These are phyloP conservation scores for Alternaria tenuissima DNA, from an alignment of 2,329 filamentous ascomycete species.

Conservation along the genomic window DNA sequence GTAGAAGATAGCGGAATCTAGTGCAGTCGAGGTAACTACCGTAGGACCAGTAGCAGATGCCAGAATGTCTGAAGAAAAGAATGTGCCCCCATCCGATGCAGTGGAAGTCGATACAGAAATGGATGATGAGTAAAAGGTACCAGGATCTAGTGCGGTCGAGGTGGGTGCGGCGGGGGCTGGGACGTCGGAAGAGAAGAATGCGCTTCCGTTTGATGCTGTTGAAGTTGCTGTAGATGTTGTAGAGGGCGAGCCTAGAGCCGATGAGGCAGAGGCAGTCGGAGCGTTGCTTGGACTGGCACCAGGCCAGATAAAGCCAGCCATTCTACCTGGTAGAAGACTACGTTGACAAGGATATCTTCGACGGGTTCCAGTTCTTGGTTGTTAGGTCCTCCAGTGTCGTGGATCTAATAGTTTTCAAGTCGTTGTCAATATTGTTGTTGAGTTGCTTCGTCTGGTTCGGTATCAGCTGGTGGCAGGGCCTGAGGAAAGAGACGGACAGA, in stretches of 20 bases:
- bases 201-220: not conserved
- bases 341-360: not conserved
- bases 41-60: not conserved
- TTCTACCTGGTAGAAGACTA: not conserved
- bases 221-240: not conserved
- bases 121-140: not conserved
- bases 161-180: not conserved
- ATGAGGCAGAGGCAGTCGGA: no score
- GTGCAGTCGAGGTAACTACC: not conserved
- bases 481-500: not conserved
- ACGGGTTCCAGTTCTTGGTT: not conserved
- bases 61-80: not conserved
- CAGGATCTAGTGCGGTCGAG: not conserved
- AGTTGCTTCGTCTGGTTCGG: not conserved
- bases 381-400: not conserved
- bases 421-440: not conserved
- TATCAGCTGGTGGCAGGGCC: not conserved
- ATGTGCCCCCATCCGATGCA: not conserved
- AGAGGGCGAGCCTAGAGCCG: no score
- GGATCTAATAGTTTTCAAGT: not conserved
- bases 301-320: not conserved
- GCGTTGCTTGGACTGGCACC: not conserved
- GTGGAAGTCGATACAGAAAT: not conserved
- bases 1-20: not conserved
- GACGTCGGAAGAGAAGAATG: not conserved